Percentiles rank a stretch among this genome's conserved stretches.
phyloP scores from a whole-genome alignment of 129 eudicot genomes.

The Flaveria linearis region DNA sequence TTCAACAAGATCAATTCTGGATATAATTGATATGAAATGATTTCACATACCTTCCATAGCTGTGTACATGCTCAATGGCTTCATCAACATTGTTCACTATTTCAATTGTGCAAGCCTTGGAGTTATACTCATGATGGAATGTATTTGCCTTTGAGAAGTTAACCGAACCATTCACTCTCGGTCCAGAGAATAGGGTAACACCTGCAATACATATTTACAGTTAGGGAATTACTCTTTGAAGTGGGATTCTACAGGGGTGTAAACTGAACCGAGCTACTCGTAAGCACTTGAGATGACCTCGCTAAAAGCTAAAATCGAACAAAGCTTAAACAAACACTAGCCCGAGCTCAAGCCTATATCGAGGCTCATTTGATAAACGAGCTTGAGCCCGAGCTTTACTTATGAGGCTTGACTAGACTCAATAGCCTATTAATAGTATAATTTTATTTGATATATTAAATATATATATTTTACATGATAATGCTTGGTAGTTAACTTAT shows the following conservation, averaged over 20 bases:
- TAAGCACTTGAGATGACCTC: too few species aligned
- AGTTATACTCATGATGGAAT: conserved; percentile 70
- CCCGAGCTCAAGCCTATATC: too few species aligned
- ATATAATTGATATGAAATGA: not conserved
- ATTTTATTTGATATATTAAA: too few species aligned
- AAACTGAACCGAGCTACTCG: too few species aligned
- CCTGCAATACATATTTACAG: conserved; percentile 43
- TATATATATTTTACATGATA: too few species aligned
- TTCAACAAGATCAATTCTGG: not conserved
- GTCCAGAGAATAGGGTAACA: conserved; percentile 80
- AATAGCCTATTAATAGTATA: too few species aligned
- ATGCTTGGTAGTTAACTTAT: too few species aligned
- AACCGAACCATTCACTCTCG: conserved; percentile 54
- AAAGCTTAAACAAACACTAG: not conserved
- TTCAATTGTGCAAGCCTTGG: conserved; percentile 81
- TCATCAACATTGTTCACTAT: conserved; percentile 71
- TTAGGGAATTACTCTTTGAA: conserved; percentile 7
- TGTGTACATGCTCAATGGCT: conserved; percentile 78
- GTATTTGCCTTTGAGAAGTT: conserved; percentile 54
- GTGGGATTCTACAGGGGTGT: not conserved
- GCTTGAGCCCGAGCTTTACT: too few species aligned
- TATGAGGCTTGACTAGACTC: too few species aligned
- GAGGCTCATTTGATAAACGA: too few species aligned
- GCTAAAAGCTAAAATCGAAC: too few species aligned
- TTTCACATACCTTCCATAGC: conserved; percentile 69